Base-by-base conservation (phyloP, 139 green algal species). In the Axilococcus clingmanii region DNA sequence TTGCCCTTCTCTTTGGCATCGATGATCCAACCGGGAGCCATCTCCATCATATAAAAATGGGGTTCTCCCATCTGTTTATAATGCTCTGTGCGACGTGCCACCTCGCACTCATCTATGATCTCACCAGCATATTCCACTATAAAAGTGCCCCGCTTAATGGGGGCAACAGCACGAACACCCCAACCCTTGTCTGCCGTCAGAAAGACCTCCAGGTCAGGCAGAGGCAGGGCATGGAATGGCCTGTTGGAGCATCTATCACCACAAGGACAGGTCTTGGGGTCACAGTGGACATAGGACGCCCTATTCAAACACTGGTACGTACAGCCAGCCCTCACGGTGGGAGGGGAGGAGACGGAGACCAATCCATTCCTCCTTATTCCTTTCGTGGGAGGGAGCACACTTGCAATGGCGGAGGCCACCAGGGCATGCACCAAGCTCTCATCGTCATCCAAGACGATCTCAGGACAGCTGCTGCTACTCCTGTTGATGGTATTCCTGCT, bases 11-110 rank as follows among this genome's bases (percentile, higher is more conserved):
- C 38, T 25, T 75, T 66, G 0, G 86, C 86, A 43, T 94, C 86
- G 32, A 94, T 88, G 61, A 87, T 82, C 35, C 85, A 64, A 47
- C 62, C 75, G 0, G 74, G 61, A 8, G 33, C 49, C 44, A 89
- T 71, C 66, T 91, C 83, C 84, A 94, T 94, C 61, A 93, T 85
- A 77, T 94, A 94, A 45, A 86, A 91, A 63, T 87, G 69, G 27
- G 68, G 75, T 55, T 78, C 61, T 23, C 66, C 71, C 22, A 43
- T 48, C 27, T 60, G 55, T 19, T 76, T 75, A 4, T 73, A 69
- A 15, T 71, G 65, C 7, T 75, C 69, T 70, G 87, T 87, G 40
- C 86, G 72, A 15, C 50, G 48, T 31, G 52, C 29, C 47, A 81
- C 66, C 69, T 83, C 79, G 24, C 7, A 19, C 2, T 67, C 48